Base-by-base conservation (phyloP, 495 filamentous ascomycete genomes). In the Aspergillus heteromorphus region DNA sequence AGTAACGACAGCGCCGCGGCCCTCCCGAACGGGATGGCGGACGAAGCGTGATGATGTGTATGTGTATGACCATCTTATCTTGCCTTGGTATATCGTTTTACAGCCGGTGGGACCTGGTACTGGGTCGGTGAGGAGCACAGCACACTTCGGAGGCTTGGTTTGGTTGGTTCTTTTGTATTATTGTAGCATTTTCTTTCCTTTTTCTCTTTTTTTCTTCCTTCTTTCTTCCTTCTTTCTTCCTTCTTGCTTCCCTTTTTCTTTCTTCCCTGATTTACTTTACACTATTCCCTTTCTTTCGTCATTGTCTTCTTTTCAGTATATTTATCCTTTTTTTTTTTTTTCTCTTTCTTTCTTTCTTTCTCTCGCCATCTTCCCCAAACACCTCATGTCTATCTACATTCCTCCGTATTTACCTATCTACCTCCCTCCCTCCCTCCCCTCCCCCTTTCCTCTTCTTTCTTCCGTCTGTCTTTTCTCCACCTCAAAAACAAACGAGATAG, bases 11-110 rank as follows among this genome's bases (percentile, higher is more conserved):
- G 38, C 40, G 47, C 53, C 14, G 47, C 40, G 2, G 51, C 68
- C 43, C 42, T 71, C 51, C 66, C 67, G n/a, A 76, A 74, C 36
- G 74, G 73, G 13, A 67, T 64, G 17, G 56, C 48, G 38, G 56
- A 53, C 8, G 65, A 67, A 56, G 55, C 59, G n/a, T 60, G 61
- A 55, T 64, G 56, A 66, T 58, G 45, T 54, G 40, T 43, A 13
- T 47, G 40, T 43, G 34, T 47, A 47, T 47, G 43, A 58, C 55
- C 47, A 55, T 53, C 53, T 31, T 27, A n/a, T n/a, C n/a, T 7
- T 27, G 23, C 4, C 23, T 27, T 40, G 25, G 18, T 48, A 29
- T 13, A 16, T 50, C 19, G 30, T 41, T 38, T 48, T 42, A n/a
- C 10, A 45, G 17, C 30, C 13, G 31, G 31, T 34, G 8, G 8